Evolutionary conservation across 371 early-diverging fungal genomes (phyloP).

Genomic region (Mortierella sp.): DNA sequence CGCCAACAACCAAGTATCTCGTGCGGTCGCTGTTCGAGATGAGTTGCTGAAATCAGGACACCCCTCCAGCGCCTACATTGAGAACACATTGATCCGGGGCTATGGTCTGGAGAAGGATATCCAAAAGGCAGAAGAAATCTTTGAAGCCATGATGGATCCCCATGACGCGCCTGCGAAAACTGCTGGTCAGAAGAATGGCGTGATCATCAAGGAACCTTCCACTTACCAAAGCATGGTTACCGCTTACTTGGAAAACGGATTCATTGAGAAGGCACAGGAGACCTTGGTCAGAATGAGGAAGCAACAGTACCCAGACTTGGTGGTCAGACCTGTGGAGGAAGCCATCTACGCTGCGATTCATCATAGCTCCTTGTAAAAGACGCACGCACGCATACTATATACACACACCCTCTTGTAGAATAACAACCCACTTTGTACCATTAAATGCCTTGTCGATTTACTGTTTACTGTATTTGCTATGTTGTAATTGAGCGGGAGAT

Average conservation of each 20-base stretch:
- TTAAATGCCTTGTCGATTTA: too few relatives aligned
- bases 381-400: too few relatives aligned
- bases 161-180: conserved; percentile 21
- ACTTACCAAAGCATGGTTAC: conserved; percentile 72
- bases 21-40: conserved; percentile 62
- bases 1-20: conserved; percentile 58
- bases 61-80: conserved; percentile 67
- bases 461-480: too few relatives aligned
- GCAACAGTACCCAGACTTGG: conserved; percentile 49
- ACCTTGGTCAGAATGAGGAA: conserved; percentile 32
- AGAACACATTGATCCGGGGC: conserved; percentile 70
- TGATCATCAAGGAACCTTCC: conserved; percentile 65
- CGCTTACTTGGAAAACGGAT: conserved; percentile 61
- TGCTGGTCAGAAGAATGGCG: conserved; percentile 2
- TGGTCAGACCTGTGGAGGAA: conserved; percentile 51
- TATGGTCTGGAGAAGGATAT: conserved; percentile 56
- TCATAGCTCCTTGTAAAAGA: neutral
- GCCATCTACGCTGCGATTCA: conserved; percentile 21
- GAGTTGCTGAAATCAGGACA: conserved; percentile 57
- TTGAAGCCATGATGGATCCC: conserved; percentile 68
- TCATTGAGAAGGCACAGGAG: conserved; percentile 56
- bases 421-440: too few relatives aligned
- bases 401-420: too few relatives aligned
- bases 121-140: conserved; percentile 61
- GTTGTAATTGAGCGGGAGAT: too few relatives aligned